Percentiles rank a stretch among this genome's conserved stretches.
Evolutionary conservation across 1,139 yeast species (phyloP).

Genomic region (Scheffersomyces stambukii): DNA sequence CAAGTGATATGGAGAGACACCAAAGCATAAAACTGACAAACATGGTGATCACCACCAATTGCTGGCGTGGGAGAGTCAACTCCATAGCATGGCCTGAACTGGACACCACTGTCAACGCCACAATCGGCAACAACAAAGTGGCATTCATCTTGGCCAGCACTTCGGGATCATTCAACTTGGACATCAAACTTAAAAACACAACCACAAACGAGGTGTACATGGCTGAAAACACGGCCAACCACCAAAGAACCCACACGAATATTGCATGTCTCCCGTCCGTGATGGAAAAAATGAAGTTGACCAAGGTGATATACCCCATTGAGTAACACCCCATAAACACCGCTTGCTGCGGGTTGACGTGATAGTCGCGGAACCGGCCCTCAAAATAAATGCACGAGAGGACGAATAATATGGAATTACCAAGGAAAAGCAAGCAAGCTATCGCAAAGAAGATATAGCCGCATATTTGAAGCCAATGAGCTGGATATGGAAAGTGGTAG

Average conservation of each 20-base stretch:
- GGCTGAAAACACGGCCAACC: constrained; percentile 42
- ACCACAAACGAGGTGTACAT: constrained; percentile 56
- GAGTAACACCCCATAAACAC: constrained; percentile 73
- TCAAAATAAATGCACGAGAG: constrained; percentile 33
- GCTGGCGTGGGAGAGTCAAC: constrained; percentile 33
- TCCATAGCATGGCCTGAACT: constrained; percentile 60
- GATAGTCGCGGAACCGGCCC: constrained; percentile 25
- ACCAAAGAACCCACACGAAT: constrained; percentile 15
- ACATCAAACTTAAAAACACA: constrained; percentile 38
- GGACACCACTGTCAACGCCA: constrained; percentile 70
- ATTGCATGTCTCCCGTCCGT: constrained; percentile 18
- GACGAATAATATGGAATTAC: constrained; percentile 13
- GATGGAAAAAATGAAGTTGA: constrained; percentile 47
- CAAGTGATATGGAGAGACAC: constrained; percentile 63
- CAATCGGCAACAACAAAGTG: constrained; percentile 62
- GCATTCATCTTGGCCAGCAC: constrained; percentile 28
- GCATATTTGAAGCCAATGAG: constrained; percentile 55
- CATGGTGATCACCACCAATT: constrained; percentile 48
- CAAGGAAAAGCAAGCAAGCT: constrained; percentile 47
- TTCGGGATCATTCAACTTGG: constrained; percentile 18
- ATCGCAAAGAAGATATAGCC: constrained; percentile 56
- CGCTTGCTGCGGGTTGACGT: constrained; percentile 45
- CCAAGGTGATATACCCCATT: constrained; percentile 70
- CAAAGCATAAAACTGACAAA: constrained; percentile 56
- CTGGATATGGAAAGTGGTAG: constrained; percentile 60